phyloP scores from a whole-genome alignment of 2,329 filamentous ascomycete genomes.

The Corynespora cassiicola region DNA sequence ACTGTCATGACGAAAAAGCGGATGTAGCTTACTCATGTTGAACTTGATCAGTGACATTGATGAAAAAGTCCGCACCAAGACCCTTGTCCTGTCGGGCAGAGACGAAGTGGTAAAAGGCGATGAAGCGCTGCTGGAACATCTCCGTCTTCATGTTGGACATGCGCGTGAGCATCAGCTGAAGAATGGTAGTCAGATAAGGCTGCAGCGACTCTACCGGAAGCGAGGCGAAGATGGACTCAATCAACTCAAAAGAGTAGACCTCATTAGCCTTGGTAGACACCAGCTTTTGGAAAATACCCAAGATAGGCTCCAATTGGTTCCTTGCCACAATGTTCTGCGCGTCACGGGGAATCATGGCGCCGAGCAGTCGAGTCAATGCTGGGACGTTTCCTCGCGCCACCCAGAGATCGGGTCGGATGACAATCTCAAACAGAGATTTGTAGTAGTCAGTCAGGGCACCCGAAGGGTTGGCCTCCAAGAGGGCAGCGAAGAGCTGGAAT shows the following conservation, averaged over 20 bases:
- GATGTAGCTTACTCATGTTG: slow-evolving; percentile 65
- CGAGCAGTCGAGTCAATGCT: slow-evolving; percentile 82
- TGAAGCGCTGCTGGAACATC: slow-evolving; percentile 83
- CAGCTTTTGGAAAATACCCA: slow-evolving; percentile 96
- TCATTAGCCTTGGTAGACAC: slow-evolving; percentile 84
- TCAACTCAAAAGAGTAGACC: slow-evolving; percentile 83
- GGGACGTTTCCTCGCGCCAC: slow-evolving; percentile 92
- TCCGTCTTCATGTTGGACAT: slow-evolving; percentile 79
- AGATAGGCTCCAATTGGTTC: slow-evolving; percentile 83
- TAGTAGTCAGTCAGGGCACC: slow-evolving; percentile 82
- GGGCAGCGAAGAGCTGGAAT: slow-evolving; percentile 91
- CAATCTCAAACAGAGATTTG: slow-evolving; percentile 76
- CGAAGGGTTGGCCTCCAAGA: slow-evolving; percentile 84
- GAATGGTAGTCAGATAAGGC: slow-evolving; percentile 78
- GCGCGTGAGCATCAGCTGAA: slow-evolving; percentile 80
- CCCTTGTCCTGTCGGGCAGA: slow-evolving; percentile 79
- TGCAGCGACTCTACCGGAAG: slow-evolving; percentile 78
- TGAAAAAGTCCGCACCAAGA: slow-evolving; percentile 92
- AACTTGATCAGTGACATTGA: slow-evolving; percentile 80
- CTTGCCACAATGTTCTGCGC: slow-evolving; percentile 74
- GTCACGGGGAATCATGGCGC: slow-evolving; percentile 81
- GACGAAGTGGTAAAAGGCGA: slow-evolving; percentile 92
- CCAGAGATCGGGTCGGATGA: slow-evolving; percentile 86
- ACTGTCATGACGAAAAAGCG: background rate
- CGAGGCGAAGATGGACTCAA: slow-evolving; percentile 78